A percentile compares a stretch with the other conserved stretches of the same genome.
These are phyloP conservation scores for Apiosordaria backusii DNA, from an alignment of 495 filamentous ascomycete genomes.

Conservation along the genomic window DNA sequence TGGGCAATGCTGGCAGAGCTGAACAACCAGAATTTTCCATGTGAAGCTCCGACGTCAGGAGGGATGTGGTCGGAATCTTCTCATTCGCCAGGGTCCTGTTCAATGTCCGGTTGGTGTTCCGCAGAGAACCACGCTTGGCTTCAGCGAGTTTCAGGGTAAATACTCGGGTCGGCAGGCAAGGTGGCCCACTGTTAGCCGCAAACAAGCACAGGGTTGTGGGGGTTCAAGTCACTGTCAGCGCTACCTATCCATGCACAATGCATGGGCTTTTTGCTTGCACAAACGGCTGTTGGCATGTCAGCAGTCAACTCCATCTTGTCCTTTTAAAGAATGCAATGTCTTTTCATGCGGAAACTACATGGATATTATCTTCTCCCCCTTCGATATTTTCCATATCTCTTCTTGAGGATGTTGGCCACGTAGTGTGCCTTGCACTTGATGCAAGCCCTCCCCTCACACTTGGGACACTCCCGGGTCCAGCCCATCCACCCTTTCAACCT, in stretches of 20 bases:
- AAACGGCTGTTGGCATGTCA: not conserved
- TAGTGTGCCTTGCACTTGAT: not conserved
- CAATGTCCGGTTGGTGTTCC: not conserved
- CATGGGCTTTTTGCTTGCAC: not conserved
- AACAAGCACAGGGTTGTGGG: too few species aligned
- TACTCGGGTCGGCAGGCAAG: constrained; percentile 15
- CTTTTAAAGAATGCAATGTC: not conserved
- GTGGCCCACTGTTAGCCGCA: constrained; percentile 20
- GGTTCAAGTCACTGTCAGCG: not conserved
- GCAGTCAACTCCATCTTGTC: not conserved
- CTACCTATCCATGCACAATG: constrained; percentile 4
- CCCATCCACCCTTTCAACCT: not conserved
- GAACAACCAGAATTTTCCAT: not conserved
- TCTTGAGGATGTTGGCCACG: not conserved
- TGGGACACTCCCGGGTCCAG: not conserved
- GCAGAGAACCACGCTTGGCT: constrained; percentile 7
- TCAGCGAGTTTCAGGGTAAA: not conserved
- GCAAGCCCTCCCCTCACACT: not conserved
- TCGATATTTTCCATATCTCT: not conserved
- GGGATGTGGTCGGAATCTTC: not conserved
- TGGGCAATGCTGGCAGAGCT: not conserved
- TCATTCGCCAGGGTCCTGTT: not conserved
- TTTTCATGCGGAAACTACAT: not conserved
- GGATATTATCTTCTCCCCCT: not conserved
- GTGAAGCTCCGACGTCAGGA: constrained; percentile 6